Evolutionary conservation across 169 alveolate genomes (phyloP), one percentile per base, ranked within the genome.

Genomic region (Cardiosporidium cionae): DNA sequence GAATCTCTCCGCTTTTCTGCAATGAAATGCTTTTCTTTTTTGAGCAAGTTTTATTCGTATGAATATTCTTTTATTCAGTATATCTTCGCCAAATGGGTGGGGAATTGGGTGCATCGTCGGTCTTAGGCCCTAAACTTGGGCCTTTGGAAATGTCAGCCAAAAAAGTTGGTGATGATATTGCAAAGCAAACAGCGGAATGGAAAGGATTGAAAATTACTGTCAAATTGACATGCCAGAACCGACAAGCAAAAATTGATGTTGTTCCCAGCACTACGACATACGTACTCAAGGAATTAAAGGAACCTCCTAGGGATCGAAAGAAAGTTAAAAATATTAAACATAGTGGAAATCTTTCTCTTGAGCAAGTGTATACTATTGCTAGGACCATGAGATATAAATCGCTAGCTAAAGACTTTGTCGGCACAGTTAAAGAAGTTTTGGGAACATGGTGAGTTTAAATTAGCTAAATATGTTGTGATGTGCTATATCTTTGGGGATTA

Each of bases 121-220:
- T 95, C 67, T 92, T 96, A 33, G 98, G 99, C 37, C 99, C 99
- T 4, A 96, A 96, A 84, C 89, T 95, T 70, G 99, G 99, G 76
- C 99, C 99, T 32, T 89, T 95, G 54, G 99, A 98, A 68, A 83
- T 83, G 88, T 76, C 89, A 23, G 84, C 89, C 58, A 83, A 83
- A 82, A 96, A 96, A 89, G 95, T 93, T 36, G 99, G 98, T 68
- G 98, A 96, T 71, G 98, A 95, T 67, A 96, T 96, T 83, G 96
- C 95, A 69, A 94, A 94, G 87, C 98, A 95, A 73, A 93, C 99
- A 4, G 84, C 86, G 70, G 94, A 90, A 52, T 96, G 98, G 98
- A 94, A 94, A 84, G 98, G 98, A 44, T 89, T 95, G 85, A 94
- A 94, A 79, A 95, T 96, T 31, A 84, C 86, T 0, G 89, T 80